Evolutionary conservation across 352 stramenopile species (phyloP).

Genomic region (Globisporangium spiculum): DNA sequence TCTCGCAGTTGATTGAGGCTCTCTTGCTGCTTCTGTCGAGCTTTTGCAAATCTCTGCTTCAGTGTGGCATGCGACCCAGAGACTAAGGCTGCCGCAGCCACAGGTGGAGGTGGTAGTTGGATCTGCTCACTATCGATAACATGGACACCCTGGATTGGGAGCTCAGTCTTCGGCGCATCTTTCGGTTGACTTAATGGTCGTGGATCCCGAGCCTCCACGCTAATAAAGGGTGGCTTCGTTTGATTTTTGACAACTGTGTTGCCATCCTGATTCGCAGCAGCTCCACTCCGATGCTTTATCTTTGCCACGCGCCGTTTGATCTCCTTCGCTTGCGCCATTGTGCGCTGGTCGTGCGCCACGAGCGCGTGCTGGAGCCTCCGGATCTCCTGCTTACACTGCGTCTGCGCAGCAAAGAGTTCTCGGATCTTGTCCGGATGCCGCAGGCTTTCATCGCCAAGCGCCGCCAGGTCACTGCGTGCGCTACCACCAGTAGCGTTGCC

Average conservation of each 20-base stretch:
- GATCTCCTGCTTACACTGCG: slow-evolving; percentile 14
- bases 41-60: slow-evolving; percentile 15
- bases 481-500: too few species aligned
- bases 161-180: background rate
- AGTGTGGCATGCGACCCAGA: slow-evolving; percentile 15
- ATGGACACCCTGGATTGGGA: background rate
- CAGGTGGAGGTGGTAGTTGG: background rate
- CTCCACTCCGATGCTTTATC: background rate
- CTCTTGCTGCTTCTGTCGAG: slow-evolving; percentile 21
- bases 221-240: background rate
- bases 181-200: too few species aligned
- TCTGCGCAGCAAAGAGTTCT: slow-evolving; percentile 13
- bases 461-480: too few species aligned
- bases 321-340: background rate
- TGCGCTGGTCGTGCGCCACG: slow-evolving; percentile 13
- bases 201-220: background rate
- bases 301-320: background rate
- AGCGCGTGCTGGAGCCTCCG: slow-evolving; percentile 14
- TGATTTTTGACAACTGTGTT: background rate
- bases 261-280: too few species aligned
- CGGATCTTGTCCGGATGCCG: slow-evolving; percentile 1
- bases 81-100: background rate
- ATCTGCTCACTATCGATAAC: background rate
- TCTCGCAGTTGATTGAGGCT: slow-evolving; percentile 9
- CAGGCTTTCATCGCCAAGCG: too few species aligned